Base-by-base conservation (phyloP, 345 rosid species). In the Sonneratia caseolaris region DNA sequence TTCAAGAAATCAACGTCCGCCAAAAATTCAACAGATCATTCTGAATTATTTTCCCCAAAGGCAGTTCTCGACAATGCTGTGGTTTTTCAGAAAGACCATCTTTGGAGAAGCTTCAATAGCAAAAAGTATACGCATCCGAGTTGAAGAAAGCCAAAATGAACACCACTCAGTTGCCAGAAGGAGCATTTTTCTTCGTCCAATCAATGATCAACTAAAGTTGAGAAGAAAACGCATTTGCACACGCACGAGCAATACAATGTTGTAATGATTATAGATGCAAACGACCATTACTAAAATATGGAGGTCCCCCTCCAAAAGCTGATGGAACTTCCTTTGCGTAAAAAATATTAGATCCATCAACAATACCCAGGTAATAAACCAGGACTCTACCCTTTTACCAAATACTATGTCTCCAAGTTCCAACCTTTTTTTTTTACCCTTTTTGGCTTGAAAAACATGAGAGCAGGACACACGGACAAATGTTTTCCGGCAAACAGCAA, bases 301-400 rank as follows among this genome's bases (percentile, higher is more conserved):
- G 37, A 77, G 36, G 37, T 27, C n/a, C 66, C 48, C 68, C 56
- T 18, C 36, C 15, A 40, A 68, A 68, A 76, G 69, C 74, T 68
- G 71, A 76, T 12, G 73, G 70, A 67, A 73, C 73, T 75, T 67
- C 71, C 68, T 82, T 81, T 76, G 43, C 45, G 81, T 79, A 69
- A 72, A 79, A 83, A 79, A 80, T 70, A 79, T 68, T 68, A 75
- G 75, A 59, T 7, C 73, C 71, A 69, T 35, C 51, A 40, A 35
- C 72, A 77, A 64, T 69, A 68, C 24, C 57, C 62, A 66, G 69
- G 71, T 48, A 72, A 75, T 70, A 79, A 72, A 74, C 77, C 66
- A 74, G 55, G 80, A 82, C 74, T 48, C 57, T 42, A 77, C 81
- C 82, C 76, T 48, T 76, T 55, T 55, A 82, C 79, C 84, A 74